phyloP scores from a whole-genome alignment of 768 basidiomycete genomes.

The Kwoniella sp. region DNA sequence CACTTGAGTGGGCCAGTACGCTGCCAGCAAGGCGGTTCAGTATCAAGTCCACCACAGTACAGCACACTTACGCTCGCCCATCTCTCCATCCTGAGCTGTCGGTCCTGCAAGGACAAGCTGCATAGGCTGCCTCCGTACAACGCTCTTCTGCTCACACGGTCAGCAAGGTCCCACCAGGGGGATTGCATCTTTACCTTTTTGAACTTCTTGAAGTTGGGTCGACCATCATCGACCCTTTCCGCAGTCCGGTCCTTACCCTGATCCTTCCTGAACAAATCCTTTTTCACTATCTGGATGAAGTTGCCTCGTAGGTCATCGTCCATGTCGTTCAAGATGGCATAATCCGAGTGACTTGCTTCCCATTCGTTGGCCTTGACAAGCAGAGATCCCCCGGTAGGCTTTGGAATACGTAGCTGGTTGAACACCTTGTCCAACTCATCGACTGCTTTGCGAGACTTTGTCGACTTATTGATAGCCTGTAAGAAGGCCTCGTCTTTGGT shows the following conservation, averaged over 20 bases:
- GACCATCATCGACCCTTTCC: slow-evolving; percentile 23
- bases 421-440: slow-evolving; percentile 49
- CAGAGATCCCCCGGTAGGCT: slow-evolving; percentile 13
- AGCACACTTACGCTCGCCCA: slow-evolving; percentile 35
- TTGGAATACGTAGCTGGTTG: slow-evolving; percentile 44
- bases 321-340: slow-evolving; percentile 36
- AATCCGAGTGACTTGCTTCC: slow-evolving; percentile 34
- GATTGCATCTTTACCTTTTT: slow-evolving; percentile 37
- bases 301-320: slow-evolving; percentile 46
- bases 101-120: slow-evolving; percentile 26
- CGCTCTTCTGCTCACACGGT: slow-evolving; percentile 26
- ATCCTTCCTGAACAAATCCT: slow-evolving; percentile 48
- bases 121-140: slow-evolving; percentile 32
- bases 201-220: slow-evolving; percentile 50
- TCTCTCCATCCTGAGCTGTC: slow-evolving; percentile 26
- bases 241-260: slow-evolving; percentile 6
- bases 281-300: slow-evolving; percentile 46
- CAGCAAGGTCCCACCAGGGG: not conserved
- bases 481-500: slow-evolving; percentile 43
- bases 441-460: slow-evolving; percentile 37
- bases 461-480: slow-evolving; percentile 35
- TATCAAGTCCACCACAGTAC: not conserved
- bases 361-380: slow-evolving; percentile 17
- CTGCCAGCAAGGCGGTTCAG: slow-evolving; percentile 9
- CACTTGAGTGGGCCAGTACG: slow-evolving; percentile 33